Evolutionary conservation across 768 basidiomycete species (phyloP), one percentile per base, ranked within the genome.

Genomic region (Tylopilus felleus): DNA sequence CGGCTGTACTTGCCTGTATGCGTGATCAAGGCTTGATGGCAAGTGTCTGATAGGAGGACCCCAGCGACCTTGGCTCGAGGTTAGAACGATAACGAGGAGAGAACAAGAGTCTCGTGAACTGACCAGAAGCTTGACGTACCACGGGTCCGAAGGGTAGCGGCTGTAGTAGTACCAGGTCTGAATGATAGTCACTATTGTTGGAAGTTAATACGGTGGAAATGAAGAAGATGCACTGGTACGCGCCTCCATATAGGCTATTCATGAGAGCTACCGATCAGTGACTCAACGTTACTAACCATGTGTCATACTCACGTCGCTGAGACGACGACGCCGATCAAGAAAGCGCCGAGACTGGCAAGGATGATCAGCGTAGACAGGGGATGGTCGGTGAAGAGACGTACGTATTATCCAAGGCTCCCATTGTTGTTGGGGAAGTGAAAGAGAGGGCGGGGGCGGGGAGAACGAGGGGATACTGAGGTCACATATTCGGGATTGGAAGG

Each of bases 91-190:
- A 8, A 21, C 7, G 28, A n/a, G 5, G 52, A 45, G 16, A 16
- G 17, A 36, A 21, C 14, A 36, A n/a, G 9, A 36, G 3, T 21
- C 12, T 14, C 21, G 29, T 23, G 3, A 25, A 66, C 75, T 57
- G 55, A 83, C 83, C 42, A 84, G 63, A 14, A 67, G 47, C 58
- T 78, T 81, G 55, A 78, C 73, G 8, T 74, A 67, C 82, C 80
- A 83, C 25, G 69, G 64, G 65, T 84, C 83, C 33, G 69, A 71
- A 51, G 80, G 77, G 61, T 83, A 71, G 3, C 54, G 76, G 17
- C 68, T 71, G 49, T 69, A 84, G 62, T 84, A 85, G 58, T 78
- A 83, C 74, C 75, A 83, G 2, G 77, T 74, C 64, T 85, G 83
- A 14, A 84, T 72, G 52, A 74, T 71, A 14, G 83, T 83, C 21